A percentile compares a stretch with the other conserved stretches of the same genome.
These are phyloP conservation scores for Acanthamoeba royreba DNA, from an alignment of 208 protist species.

Conservation along the genomic window DNA sequence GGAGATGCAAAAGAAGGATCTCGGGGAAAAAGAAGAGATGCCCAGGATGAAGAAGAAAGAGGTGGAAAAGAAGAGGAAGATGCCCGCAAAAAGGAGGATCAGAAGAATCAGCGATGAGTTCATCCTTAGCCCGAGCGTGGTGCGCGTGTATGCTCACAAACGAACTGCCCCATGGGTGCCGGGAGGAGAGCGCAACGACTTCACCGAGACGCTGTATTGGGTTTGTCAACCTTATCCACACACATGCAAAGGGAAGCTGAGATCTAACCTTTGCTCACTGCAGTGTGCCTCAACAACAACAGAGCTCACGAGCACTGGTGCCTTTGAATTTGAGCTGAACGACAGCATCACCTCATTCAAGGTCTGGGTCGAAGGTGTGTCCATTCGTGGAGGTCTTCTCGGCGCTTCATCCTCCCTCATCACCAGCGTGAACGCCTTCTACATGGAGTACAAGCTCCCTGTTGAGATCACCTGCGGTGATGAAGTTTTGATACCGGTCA, in stretches of 20 bases:
- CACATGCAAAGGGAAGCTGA: background rate
- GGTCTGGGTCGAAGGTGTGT: background rate
- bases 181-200: background rate
- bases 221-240: too few relatives aligned
- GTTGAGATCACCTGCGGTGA: background rate
- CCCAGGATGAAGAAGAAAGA: background rate
- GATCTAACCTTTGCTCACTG: too few relatives aligned
- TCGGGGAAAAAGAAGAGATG: too few relatives aligned
- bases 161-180: background rate
- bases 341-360: background rate
- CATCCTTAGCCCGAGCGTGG: background rate
- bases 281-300: too few relatives aligned
- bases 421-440: conserved; percentile 23
- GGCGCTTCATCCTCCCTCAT: background rate
- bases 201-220: conserved; percentile 52
- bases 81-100: too few relatives aligned
- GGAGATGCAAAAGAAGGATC: too few relatives aligned
- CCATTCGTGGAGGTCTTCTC: background rate
- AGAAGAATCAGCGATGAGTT: too few relatives aligned
- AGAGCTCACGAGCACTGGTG: background rate
- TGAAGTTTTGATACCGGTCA: background rate
- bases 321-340: background rate
- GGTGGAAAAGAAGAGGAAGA: background rate
- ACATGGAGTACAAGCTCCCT: conserved; percentile 40
- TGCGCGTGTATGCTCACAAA: conserved; percentile 29